Conservation (phyloP, 306 rosid species). For the Castanopsis chinensis region DNA sequence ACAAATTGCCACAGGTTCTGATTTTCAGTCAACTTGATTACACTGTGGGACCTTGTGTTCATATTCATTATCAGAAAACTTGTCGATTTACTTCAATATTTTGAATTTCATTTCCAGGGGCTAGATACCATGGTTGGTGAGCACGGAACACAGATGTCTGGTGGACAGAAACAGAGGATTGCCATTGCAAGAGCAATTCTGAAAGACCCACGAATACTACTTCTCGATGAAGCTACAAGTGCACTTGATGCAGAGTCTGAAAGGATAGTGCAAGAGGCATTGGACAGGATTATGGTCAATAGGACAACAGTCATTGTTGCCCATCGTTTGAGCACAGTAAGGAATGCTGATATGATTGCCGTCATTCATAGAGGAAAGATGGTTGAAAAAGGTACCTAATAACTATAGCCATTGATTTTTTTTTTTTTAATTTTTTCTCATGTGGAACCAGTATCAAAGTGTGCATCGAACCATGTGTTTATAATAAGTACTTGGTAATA, state of each 20-base stretch:
- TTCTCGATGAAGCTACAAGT: constrained; percentile 71
- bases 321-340: constrained; percentile 65
- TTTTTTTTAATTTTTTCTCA: background rate
- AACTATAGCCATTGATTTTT: background rate
- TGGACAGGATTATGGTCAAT: constrained; percentile 58
- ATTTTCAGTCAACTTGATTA: background rate
- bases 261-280: constrained; percentile 63
- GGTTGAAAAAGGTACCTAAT: constrained; percentile 55
- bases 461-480: too few relatives aligned
- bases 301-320: constrained; percentile 72
- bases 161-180: constrained; percentile 65
- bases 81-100: background rate
- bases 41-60: constrained; percentile 5
- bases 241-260: constrained; percentile 78
- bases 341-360: constrained; percentile 55
- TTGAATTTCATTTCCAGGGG: constrained; percentile 35
- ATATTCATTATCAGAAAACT: background rate
- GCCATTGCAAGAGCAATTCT: constrained; percentile 78
- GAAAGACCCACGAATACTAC: constrained; percentile 65
- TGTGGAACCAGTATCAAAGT: background rate
- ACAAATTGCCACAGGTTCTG: constrained; percentile 43
- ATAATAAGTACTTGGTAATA: background rate
- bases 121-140: constrained; percentile 70
- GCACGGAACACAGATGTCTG: constrained; percentile 70
- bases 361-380: constrained; percentile 64